These are phyloP conservation scores for Cephaloascus fragrans DNA, from an alignment of 805 yeast species.

Conservation along the genomic window DNA sequence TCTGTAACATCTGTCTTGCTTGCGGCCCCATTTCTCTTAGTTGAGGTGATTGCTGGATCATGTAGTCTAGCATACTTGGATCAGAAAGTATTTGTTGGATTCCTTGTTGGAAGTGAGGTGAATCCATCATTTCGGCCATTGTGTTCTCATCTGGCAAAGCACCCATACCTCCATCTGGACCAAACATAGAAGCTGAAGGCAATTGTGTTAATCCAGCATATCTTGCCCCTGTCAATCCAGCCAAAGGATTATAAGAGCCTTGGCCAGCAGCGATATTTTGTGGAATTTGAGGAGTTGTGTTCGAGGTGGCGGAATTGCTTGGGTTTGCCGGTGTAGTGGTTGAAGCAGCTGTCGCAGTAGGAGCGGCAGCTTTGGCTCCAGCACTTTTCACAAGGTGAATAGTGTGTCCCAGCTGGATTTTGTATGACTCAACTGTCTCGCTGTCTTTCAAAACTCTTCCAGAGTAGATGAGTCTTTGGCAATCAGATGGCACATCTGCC, in stretches of 20 bases:
- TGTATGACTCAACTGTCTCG: slow-evolving; percentile 66
- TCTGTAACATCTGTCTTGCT: slow-evolving; percentile 76
- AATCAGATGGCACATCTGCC: slow-evolving; percentile 60
- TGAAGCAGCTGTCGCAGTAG: slow-evolving; percentile 11
- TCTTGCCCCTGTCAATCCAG: slow-evolving; percentile 89
- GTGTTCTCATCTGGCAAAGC: slow-evolving; percentile 71
- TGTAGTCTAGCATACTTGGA: slow-evolving; percentile 79
- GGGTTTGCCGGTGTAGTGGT: slow-evolving; percentile 7
- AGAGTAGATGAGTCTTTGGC: slow-evolving; percentile 85
- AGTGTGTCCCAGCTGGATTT: slow-evolving; percentile 78
- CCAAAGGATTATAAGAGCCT: slow-evolving; percentile 82
- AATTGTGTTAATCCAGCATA: slow-evolving; percentile 88
- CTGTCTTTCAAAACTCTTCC: slow-evolving; percentile 88
- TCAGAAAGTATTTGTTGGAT: slow-evolving; percentile 76
- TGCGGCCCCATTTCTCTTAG: slow-evolving; percentile 83
- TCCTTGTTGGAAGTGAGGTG: slow-evolving; percentile 73
- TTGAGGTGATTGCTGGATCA: slow-evolving; percentile 79
- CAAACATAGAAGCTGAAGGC: slow-evolving; percentile 83
- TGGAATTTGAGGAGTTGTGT: slow-evolving; percentile 41
- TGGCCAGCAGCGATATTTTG: slow-evolving; percentile 78
- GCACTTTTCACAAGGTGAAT: slow-evolving; percentile 86
- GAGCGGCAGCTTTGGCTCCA: slow-evolving; percentile 20
- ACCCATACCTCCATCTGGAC: slow-evolving; percentile 91
- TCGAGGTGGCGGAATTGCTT: slow-evolving; percentile 4
- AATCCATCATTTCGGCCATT: slow-evolving; percentile 62